These are phyloP conservation scores for Aphanomyces euteiches DNA, from an alignment of 352 stramenopile species.

Conservation along the genomic window DNA sequence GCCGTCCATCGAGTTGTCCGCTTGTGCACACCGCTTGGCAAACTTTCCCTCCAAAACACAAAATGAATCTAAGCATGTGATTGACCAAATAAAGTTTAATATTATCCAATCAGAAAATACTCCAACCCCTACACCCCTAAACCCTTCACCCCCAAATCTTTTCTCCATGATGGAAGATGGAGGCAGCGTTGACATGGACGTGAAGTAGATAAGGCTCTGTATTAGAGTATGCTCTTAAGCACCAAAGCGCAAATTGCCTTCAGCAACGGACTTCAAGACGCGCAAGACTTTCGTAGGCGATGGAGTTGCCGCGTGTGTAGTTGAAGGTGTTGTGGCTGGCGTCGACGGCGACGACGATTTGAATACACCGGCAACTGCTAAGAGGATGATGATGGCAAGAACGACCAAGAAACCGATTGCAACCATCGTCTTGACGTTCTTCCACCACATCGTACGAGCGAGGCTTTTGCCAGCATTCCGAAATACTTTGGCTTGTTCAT, in stretches of 20 bases:
- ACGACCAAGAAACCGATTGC: constrained; percentile 55
- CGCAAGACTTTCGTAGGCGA: background rate
- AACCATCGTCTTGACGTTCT: constrained; percentile 78
- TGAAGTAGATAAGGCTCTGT: too few species aligned
- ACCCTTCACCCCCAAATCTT: too few species aligned
- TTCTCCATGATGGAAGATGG: too few species aligned
- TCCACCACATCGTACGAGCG: constrained; percentile 81
- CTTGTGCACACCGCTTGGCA: background rate
- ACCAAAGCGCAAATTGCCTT: too few species aligned
- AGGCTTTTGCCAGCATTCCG: constrained; percentile 77
- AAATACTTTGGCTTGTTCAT: constrained; percentile 84
- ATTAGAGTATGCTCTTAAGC: too few species aligned
- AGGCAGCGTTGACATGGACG: too few species aligned
- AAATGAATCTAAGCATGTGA: background rate
- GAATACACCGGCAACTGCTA: constrained; percentile 69
- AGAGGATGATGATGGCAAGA: constrained; percentile 70
- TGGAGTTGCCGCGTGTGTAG: constrained; percentile 3
- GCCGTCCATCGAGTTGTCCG: constrained; percentile 23
- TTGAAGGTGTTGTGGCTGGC: background rate
- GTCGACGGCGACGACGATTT: constrained; percentile 49
- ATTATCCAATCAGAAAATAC: background rate
- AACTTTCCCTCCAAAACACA: constrained; percentile 15
- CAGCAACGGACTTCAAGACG: background rate
- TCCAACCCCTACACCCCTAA: too few species aligned
- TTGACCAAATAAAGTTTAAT: constrained; percentile 4